phyloP scores from a whole-genome alignment of 2,329 filamentous ascomycete genomes.

The Diaporthe velutina region DNA sequence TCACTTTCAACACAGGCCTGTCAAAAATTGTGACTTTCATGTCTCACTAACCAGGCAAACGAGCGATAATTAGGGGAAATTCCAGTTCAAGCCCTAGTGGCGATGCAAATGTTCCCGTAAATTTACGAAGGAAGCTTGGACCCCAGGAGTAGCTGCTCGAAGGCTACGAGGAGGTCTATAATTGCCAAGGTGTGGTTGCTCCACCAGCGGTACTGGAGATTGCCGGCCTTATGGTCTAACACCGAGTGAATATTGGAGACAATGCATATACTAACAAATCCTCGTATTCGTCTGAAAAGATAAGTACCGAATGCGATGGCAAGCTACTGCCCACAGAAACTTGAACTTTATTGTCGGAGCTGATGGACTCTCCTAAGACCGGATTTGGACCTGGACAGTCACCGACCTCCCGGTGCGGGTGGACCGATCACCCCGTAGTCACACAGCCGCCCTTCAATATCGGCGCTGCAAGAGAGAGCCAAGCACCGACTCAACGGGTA shows the following conservation, averaged over 20 bases:
- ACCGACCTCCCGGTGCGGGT: not conserved
- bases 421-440: not conserved
- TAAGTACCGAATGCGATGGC: no score
- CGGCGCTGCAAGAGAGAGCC: not conserved
- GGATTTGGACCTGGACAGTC: not conserved
- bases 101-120: not conserved
- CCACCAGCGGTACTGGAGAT: conserved; percentile 4
- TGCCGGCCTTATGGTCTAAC: not conserved
- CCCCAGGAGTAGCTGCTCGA: not conserved
- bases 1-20: no score
- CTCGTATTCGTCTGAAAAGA: not conserved
- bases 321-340: not conserved
- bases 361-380: not conserved
- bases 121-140: not conserved
- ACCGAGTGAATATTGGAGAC: not conserved
- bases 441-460: not conserved
- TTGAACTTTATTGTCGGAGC: not conserved
- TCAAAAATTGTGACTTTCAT: not conserved
- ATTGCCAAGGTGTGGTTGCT: not conserved
- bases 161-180: not conserved
- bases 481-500: not conserved
- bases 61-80: no score
- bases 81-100: no score
- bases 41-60: not conserved
- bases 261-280: not conserved